phyloP scores from a whole-genome alignment of 2,329 filamentous ascomycete species.

The Talaromyces sp. region DNA sequence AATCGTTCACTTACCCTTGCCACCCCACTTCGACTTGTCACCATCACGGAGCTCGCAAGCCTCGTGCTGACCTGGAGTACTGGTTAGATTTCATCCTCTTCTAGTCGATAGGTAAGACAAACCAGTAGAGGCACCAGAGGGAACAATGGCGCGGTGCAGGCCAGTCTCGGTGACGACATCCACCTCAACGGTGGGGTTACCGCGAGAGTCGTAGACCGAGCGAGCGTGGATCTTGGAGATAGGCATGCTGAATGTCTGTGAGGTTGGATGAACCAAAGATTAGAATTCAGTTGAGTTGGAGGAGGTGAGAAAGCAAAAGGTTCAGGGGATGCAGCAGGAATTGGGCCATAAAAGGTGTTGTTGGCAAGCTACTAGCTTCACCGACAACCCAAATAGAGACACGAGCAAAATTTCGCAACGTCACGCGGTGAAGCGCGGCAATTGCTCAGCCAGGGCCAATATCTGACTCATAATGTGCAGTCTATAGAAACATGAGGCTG shows the following conservation, averaged over 20 bases:
- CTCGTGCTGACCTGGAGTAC: conserved; percentile 70
- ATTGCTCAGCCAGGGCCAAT: neutral
- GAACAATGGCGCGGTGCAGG: conserved; percentile 94
- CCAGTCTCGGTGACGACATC: conserved; percentile 95
- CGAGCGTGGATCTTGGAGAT: conserved; percentile 88
- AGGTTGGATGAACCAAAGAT: conserved; percentile 5
- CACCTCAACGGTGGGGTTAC: conserved; percentile 98
- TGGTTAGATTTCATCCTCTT: conserved; percentile 16
- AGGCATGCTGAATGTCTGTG: conserved; percentile 56
- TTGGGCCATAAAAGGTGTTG: conserved; percentile 5
- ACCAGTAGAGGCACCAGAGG: conserved; percentile 94
- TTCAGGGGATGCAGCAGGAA: conserved; percentile 6
- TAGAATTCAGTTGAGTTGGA: neutral
- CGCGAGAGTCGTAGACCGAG: conserved; percentile 96
- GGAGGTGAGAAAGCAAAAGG: conserved; percentile 3
- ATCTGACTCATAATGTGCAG: conserved; percentile 14
- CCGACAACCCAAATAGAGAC: conserved; percentile 36
- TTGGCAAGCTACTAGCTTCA: conserved; percentile 30
- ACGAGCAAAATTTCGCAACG: conserved; percentile 15
- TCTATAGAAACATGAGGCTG: conserved; percentile 8
- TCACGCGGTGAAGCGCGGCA: conserved; percentile 11
- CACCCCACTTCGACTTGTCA: conserved; percentile 79
- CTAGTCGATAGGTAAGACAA: conserved; percentile 32
- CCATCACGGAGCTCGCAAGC: conserved; percentile 87
- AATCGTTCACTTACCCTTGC: conserved; percentile 59